A percentile compares a stretch with the other conserved stretches of the same genome.
These are phyloP conservation scores for Agrocybe chaxingu DNA, from an alignment of 768 basidiomycete species.

Conservation along the genomic window DNA sequence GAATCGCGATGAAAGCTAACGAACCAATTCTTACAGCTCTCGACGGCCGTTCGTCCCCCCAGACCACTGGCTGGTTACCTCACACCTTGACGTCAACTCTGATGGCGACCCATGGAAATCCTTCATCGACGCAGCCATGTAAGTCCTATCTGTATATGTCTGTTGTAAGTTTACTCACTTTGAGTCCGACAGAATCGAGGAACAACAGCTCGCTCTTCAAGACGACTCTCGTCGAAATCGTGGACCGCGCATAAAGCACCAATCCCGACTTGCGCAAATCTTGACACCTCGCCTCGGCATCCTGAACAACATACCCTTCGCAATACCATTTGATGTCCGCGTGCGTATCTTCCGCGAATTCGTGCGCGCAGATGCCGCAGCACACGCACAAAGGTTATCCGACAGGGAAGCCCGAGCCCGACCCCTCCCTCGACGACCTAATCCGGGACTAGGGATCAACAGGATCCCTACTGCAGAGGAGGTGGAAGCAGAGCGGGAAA, in stretches of 20 bases:
- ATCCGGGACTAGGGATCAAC: no score
- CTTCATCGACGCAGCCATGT: slow-evolving; percentile 89
- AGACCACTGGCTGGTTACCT: slow-evolving; percentile 79
- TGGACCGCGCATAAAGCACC: background rate
- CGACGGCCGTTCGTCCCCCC: slow-evolving; percentile 77
- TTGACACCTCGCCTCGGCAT: slow-evolving; percentile 86
- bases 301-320: slow-evolving; percentile 93
- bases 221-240: no score
- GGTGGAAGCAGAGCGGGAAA: no score
- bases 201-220: slow-evolving; percentile 9
- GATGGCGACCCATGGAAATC: slow-evolving; percentile 1
- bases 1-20: no score
- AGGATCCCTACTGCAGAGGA: no score
- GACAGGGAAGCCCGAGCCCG: no score
- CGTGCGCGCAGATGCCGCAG: slow-evolving; percentile 28
- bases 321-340: slow-evolving; percentile 90
- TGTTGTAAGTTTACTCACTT: background rate
- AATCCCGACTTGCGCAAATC: slow-evolving; percentile 1
- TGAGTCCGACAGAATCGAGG: slow-evolving; percentile 4
- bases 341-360: slow-evolving; percentile 88
- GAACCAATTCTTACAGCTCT: slow-evolving; percentile 47
- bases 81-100: slow-evolving; percentile 39
- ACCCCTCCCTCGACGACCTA: no score
- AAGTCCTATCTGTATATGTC: slow-evolving; percentile 22
- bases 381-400: no score